Evolutionary conservation across 2,329 filamentous ascomycete species (phyloP).

Genomic region (Endoconidiophora polonica): DNA sequence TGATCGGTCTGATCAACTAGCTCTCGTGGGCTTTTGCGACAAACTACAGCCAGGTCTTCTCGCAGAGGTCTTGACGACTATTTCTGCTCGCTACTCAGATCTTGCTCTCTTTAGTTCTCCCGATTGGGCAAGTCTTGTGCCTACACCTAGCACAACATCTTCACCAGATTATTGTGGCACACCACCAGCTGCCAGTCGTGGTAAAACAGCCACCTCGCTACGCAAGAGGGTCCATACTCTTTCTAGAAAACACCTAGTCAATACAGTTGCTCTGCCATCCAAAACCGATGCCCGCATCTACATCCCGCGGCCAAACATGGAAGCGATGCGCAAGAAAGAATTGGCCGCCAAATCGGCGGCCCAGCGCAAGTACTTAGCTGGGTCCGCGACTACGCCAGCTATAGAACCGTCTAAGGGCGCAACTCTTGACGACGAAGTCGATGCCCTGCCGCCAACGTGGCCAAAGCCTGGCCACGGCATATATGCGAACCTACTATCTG

Average conservation of each 20-base stretch:
- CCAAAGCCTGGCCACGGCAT: constrained; percentile 24
- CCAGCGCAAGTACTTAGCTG: neutral
- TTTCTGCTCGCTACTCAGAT: constrained; percentile 27
- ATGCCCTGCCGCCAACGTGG: constrained; percentile 25
- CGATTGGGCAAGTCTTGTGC: constrained; percentile 22
- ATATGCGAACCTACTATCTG: constrained; percentile 23
- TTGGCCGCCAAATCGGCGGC: neutral
- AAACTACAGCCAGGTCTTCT: constrained; percentile 26
- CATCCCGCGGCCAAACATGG: constrained; percentile 5
- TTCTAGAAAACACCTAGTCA: constrained; percentile 7
- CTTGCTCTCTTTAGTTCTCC: constrained; percentile 27
- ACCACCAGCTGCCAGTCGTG: neutral
- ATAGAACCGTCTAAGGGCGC: constrained; percentile 8
- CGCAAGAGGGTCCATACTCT: constrained; percentile 2
- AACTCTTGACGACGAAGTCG: constrained; percentile 19
- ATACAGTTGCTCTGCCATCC: constrained; percentile 9
- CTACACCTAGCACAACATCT: neutral
- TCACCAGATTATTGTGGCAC: neutral
- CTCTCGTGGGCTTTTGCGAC: constrained; percentile 26
- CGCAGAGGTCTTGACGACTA: constrained; percentile 25
- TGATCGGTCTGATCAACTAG: constrained; percentile 24
- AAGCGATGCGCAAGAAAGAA: constrained; percentile 2
- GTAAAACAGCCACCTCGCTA: neutral
- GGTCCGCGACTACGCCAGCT: constrained; percentile 2
- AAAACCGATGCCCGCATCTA: constrained; percentile 3